These are phyloP conservation scores for Saccharomycodes ludwigii DNA, from an alignment of 805 yeast genomes.

Conservation along the genomic window DNA sequence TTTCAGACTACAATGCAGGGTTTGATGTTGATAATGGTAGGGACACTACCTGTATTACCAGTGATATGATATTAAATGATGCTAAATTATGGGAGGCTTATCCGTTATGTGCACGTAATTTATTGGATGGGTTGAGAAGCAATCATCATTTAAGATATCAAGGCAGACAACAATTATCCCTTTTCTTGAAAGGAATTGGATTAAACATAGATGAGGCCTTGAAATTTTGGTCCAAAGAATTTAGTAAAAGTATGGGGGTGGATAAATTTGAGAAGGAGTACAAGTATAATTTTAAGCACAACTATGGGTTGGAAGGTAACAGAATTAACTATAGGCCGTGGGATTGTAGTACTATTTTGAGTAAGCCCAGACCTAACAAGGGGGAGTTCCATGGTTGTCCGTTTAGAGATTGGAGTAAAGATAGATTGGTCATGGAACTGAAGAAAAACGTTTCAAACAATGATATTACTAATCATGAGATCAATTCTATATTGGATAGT, in stretches of 20 bases:
- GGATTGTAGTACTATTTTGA: conserved; percentile 69
- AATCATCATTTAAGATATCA: conserved; percentile 67
- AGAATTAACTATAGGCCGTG: conserved; percentile 75
- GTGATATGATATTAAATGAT: conserved; percentile 44
- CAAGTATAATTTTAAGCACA: conserved; percentile 76
- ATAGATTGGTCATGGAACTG: conserved; percentile 44
- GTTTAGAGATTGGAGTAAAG: conserved; percentile 62
- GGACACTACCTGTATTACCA: conserved; percentile 22
- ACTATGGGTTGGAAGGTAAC: conserved; percentile 86
- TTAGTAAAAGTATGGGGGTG: conserved; percentile 46
- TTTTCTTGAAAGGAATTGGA: conserved; percentile 86
- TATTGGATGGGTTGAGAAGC: conserved; percentile 47
- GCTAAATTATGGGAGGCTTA: conserved; percentile 49
- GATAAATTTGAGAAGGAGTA: conserved; percentile 84
- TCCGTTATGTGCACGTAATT: conserved; percentile 69
- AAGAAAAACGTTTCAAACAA: conserved; percentile 54
- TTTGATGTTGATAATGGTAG: conserved; percentile 22
- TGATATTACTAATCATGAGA: conserved; percentile 32
- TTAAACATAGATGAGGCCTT: conserved; percentile 77
- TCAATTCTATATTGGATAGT: conserved; percentile 53
- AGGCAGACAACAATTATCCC: conserved; percentile 76
- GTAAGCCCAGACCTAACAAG: conserved; percentile 55
- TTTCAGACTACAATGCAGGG: conserved; percentile 29
- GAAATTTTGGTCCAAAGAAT: conserved; percentile 69
- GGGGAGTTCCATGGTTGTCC: conserved; percentile 89